Evolutionary conservation across 768 basidiomycete species (phyloP).

Genomic region (Podaxis sp.): DNA sequence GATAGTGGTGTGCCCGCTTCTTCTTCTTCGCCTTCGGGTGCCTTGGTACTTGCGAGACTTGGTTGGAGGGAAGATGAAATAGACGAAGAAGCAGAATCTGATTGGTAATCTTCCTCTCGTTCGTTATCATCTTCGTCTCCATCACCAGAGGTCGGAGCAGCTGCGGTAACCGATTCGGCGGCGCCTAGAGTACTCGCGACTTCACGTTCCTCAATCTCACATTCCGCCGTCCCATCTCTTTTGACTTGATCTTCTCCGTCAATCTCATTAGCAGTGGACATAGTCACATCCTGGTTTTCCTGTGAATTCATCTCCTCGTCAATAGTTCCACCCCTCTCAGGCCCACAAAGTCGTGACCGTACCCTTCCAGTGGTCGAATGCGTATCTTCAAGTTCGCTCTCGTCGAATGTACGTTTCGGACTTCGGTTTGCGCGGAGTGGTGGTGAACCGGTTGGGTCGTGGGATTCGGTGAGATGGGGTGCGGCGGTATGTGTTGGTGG

Average conservation of each 20-base stretch:
- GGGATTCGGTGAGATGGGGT: constrained; percentile 11
- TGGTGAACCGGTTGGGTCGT: constrained; percentile 13
- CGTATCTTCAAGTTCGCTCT: constrained; percentile 18
- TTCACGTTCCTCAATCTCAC: constrained; percentile 14
- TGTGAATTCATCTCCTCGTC: too few relatives aligned
- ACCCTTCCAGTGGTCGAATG: constrained; percentile 7
- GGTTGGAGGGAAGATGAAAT: constrained; percentile 13
- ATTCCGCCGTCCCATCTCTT: constrained; percentile 6
- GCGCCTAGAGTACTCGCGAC: not conserved
- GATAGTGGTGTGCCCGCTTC: not conserved
- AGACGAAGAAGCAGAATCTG: constrained; percentile 25
- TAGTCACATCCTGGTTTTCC: not conserved
- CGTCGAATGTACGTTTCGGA: constrained; percentile 33
- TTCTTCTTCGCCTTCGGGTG: not conserved
- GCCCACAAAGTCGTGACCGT: constrained; percentile 10
- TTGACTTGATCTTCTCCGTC: constrained; percentile 1
- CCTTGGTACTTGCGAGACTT: not conserved
- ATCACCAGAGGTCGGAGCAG: not conserved
- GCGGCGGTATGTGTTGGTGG: constrained; percentile 14
- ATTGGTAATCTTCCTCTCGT: constrained; percentile 15
- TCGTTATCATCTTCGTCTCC: constrained; percentile 14
- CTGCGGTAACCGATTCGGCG: not conserved
- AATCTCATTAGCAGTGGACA: not conserved
- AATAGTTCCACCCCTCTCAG: constrained; percentile 14
- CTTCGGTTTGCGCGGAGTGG: constrained; percentile 11